Percentiles rank a stretch among this genome's conserved stretches.
Conservation (phyloP, 495 filamentous ascomycete species). For the Daldinia vernicosa region DNA sequence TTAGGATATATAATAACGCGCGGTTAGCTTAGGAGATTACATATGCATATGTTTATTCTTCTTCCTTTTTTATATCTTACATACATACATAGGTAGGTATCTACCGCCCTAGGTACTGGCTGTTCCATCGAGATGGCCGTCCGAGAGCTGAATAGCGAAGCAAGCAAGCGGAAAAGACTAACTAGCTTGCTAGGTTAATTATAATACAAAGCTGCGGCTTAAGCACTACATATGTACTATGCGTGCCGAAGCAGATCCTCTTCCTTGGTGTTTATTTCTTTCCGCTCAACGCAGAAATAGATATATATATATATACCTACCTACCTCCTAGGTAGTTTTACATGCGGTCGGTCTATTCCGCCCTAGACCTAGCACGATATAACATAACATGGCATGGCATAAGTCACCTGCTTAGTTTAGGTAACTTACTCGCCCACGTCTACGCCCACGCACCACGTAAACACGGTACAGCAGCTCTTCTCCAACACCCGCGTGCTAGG, state of each 20-base stretch:
- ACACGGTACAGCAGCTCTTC: not conserved
- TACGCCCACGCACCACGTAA: not conserved
- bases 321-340: not conserved
- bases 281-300: not conserved
- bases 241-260: no score
- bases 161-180: not conserved
- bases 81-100: no score
- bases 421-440: no score
- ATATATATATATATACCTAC: no score
- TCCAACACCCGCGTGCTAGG: not conserved
- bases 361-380: not conserved
- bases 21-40: not conserved
- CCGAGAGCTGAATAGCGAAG: not conserved
- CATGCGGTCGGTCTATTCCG: not conserved
- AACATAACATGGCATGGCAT: no score
- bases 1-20: not conserved
- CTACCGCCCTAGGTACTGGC: not conserved
- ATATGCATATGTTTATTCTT: no score
- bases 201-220: not conserved
- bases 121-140: not conserved
- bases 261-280: not conserved
- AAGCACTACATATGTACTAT: not conserved
- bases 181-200: not conserved
- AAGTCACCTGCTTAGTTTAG: no score
- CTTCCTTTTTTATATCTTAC: no score